A percentile compares a stretch with the other conserved stretches of the same genome.
Evolutionary conservation across 257 asterid species (phyloP).

Genomic region (Solanum ossicruentum): DNA sequence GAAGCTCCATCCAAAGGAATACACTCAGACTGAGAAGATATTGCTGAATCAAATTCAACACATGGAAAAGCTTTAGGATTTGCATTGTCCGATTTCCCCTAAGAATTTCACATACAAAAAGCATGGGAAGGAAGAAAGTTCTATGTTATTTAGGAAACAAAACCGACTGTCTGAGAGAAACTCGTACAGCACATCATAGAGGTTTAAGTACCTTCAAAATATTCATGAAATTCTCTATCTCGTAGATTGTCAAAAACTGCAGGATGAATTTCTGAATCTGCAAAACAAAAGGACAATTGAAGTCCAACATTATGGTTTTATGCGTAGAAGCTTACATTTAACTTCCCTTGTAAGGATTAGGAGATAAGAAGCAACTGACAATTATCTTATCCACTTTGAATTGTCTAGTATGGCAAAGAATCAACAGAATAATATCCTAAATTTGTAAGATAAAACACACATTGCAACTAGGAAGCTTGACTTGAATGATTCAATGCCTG

Average conservation of each 20-base stretch:
- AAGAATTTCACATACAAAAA: slow-evolving; percentile 1
- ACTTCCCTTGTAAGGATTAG: neutral
- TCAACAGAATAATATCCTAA: neutral
- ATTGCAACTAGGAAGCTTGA: neutral
- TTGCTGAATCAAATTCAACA: slow-evolving; percentile 21
- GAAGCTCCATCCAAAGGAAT: slow-evolving; percentile 32
- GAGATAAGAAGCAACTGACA: neutral
- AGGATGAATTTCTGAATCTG: slow-evolving; percentile 74
- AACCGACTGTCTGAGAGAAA: neutral
- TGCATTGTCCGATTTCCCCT: slow-evolving; percentile 40
- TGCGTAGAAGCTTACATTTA: neutral
- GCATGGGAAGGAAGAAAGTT: neutral
- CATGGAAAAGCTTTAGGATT: slow-evolving; percentile 17
- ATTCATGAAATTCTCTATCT: slow-evolving; percentile 49
- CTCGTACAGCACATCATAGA: neutral
- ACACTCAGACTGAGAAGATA: slow-evolving; percentile 59
- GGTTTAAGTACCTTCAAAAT: slow-evolving; percentile 44
- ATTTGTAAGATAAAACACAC: neutral
- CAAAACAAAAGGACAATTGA: neutral
- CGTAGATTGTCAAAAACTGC: slow-evolving; percentile 33
- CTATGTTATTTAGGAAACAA: neutral
- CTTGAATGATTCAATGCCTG: neutral
- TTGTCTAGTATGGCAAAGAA: neutral
- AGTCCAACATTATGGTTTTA: neutral
- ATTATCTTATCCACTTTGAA: neutral